These are phyloP conservation scores for Chrysanthemum seticuspe DNA, from an alignment of 129 eudicot species.

Conservation along the genomic window DNA sequence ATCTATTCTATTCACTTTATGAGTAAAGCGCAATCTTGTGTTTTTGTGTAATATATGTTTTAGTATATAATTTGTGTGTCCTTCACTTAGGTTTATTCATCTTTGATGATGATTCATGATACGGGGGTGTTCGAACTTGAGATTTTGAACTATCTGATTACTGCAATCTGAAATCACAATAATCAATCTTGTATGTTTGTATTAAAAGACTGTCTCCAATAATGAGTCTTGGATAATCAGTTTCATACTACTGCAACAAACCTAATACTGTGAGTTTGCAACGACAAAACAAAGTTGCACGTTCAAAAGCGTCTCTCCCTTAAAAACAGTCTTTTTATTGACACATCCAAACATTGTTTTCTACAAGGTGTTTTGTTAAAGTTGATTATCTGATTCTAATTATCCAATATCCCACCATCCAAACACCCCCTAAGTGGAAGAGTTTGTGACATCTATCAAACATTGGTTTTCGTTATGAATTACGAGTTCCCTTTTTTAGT, in stretches of 20 bases:
- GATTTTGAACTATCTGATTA: background rate
- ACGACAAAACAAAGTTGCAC: too few species aligned
- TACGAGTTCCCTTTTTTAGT: background rate
- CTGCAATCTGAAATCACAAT: background rate
- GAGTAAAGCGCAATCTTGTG: background rate
- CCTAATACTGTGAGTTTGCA: too few species aligned
- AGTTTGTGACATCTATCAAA: background rate
- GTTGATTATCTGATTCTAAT: background rate
- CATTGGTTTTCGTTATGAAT: constrained; percentile 1
- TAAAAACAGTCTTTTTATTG: too few species aligned
- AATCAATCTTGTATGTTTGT: background rate
- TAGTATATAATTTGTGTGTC: background rate
- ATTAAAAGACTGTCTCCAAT: background rate
- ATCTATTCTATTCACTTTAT: constrained; percentile 6
- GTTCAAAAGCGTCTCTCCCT: too few species aligned
- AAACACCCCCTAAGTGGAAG: background rate
- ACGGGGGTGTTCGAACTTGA: background rate
- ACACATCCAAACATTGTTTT: background rate
- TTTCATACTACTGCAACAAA: too few species aligned
- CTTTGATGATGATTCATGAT: background rate
- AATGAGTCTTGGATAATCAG: too few species aligned
- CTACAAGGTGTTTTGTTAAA: background rate
- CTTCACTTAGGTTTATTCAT: background rate
- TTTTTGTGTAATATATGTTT: background rate
- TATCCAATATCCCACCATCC: background rate